Evolutionary conservation across 257 asterid species (phyloP).

Genomic region (Scutellaria baicalensis): DNA sequence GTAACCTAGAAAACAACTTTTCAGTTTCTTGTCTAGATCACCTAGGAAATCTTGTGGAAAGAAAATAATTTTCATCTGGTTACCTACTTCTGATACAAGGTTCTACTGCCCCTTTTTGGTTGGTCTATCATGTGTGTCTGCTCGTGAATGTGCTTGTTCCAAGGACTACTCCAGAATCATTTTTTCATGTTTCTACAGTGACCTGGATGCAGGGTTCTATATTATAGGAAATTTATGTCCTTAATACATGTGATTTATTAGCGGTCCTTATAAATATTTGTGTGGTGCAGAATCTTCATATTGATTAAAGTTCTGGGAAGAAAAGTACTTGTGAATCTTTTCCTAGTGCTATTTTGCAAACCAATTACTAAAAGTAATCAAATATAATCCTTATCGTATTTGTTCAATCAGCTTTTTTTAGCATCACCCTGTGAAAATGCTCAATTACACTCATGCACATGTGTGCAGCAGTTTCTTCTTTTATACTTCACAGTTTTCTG

Average conservation of each 20-base stretch:
- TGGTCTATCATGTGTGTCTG: not conserved
- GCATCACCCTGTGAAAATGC: not conserved
- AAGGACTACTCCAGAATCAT: not conserved
- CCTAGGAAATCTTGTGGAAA: not conserved
- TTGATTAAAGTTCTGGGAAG: not conserved
- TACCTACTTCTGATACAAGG: not conserved
- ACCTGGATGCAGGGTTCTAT: not conserved
- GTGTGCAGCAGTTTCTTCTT: not conserved
- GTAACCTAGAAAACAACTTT: not conserved
- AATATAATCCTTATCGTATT: not conserved
- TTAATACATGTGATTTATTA: not conserved
- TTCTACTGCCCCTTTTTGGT: not conserved
- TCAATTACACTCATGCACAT: not conserved
- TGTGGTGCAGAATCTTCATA: not conserved
- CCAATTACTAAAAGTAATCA: not conserved
- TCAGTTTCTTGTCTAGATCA: not conserved
- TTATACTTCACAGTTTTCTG: not conserved
- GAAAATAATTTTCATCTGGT: not conserved
- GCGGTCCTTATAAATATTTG: not conserved
- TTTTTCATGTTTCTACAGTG: not conserved
- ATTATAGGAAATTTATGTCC: not conserved
- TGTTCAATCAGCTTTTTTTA: not conserved
- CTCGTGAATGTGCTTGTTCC: not conserved
- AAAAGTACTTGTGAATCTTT: not conserved
- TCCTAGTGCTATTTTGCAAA: not conserved